Evolutionary conservation across 2,329 filamentous ascomycete genomes (phyloP).

Genomic region (Aphanocladium album): DNA sequence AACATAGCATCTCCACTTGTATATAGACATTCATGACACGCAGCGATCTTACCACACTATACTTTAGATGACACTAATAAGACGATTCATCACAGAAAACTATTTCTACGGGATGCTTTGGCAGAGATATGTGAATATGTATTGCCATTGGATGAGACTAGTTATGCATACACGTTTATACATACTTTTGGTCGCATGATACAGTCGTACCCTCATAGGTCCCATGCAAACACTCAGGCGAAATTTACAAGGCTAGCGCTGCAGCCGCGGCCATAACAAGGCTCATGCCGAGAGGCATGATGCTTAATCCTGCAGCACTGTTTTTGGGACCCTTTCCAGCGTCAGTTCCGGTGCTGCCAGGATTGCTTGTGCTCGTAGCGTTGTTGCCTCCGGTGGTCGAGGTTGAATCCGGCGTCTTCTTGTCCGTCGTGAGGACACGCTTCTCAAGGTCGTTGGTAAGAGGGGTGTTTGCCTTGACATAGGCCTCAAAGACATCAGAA

Average conservation of each 20-base stretch:
- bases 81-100: neutral
- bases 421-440: slow-evolving; percentile 24
- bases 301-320: neutral
- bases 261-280: neutral
- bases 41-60: neutral
- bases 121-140: neutral
- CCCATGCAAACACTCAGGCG: neutral
- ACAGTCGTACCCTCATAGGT: neutral
- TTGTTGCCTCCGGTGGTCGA: neutral
- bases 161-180: neutral
- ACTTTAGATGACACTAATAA: neutral
- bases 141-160: neutral
- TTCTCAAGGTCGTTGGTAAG: slow-evolving; percentile 45
- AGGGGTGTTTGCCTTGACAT: slow-evolving; percentile 44
- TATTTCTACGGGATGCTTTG: neutral
- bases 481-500: slow-evolving; percentile 48
- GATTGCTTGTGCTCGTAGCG: neutral
- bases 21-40: slow-evolving; percentile 2
- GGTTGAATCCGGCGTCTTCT: neutral
- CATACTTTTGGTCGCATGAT: neutral
- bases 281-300: neutral
- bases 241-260: neutral
- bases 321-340: neutral
- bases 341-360: neutral
- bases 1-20: neutral